Evolutionary conservation across 2,329 filamentous ascomycete species (phyloP).

Genomic region (Arthrobotrys sinensis): DNA sequence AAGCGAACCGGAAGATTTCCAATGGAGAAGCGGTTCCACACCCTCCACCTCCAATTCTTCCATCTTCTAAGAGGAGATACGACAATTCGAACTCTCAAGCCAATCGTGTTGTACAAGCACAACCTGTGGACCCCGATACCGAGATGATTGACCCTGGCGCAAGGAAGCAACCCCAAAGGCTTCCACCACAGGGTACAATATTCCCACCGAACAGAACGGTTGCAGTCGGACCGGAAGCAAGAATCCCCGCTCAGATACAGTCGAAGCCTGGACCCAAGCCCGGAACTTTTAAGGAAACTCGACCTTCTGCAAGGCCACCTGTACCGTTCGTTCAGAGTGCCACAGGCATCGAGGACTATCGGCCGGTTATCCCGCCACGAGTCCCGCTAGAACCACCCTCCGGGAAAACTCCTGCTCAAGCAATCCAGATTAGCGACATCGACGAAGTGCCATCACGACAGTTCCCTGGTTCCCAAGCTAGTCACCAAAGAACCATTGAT

Average conservation of each 20-base stretch:
- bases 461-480: constrained; percentile 24
- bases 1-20: constrained; percentile 74
- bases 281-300: constrained; percentile 53
- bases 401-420: constrained; percentile 49
- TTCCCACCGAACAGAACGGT: constrained; percentile 48
- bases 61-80: constrained; percentile 71
- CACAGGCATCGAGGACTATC: constrained; percentile 56
- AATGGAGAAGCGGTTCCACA: constrained; percentile 75
- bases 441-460: constrained; percentile 35
- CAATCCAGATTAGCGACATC: constrained; percentile 45
- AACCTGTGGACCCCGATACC: constrained; percentile 43
- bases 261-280: constrained; percentile 57
- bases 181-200: constrained; percentile 43
- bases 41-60: constrained; percentile 73
- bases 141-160: constrained; percentile 50
- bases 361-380: constrained; percentile 47
- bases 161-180: constrained; percentile 41
- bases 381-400: constrained; percentile 44
- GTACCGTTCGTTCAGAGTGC: constrained; percentile 56
- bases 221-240: constrained; percentile 49
- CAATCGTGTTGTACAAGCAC: constrained; percentile 34
- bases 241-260: constrained; percentile 50
- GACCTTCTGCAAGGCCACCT: constrained; percentile 39
- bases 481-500: constrained; percentile 43
- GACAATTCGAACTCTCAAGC: constrained; percentile 68